Evolutionary conservation across 805 yeast genomes (phyloP).

Genomic region (Myxozyma neglecta): DNA sequence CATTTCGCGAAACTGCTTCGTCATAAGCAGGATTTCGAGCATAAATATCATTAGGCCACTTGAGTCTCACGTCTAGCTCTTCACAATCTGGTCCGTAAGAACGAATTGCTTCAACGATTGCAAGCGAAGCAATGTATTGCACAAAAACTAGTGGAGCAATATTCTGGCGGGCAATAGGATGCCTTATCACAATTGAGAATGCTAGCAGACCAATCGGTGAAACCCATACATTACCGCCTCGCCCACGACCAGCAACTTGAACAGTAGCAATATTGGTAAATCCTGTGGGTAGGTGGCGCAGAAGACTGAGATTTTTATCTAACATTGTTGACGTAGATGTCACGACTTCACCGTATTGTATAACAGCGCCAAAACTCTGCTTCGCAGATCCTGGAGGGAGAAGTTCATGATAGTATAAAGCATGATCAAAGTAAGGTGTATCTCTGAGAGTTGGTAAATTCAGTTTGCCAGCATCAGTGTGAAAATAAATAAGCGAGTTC

Average conservation of each 20-base stretch:
- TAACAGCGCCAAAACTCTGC: slow-evolving; percentile 51
- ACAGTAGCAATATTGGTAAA: slow-evolving; percentile 67
- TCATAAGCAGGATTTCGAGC: slow-evolving; percentile 55
- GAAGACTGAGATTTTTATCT: slow-evolving; percentile 64
- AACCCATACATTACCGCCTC: slow-evolving; percentile 94
- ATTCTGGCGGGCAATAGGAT: slow-evolving; percentile 47
- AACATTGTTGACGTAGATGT: slow-evolving; percentile 82
- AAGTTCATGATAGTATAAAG: slow-evolving; percentile 49
- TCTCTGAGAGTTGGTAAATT: slow-evolving; percentile 27
- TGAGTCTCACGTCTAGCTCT: slow-evolving; percentile 74
- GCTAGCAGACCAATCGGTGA: slow-evolving; percentile 93
- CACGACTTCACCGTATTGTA: slow-evolving; percentile 82
- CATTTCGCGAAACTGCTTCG: slow-evolving; percentile 32
- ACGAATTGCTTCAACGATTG: slow-evolving; percentile 74
- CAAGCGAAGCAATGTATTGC: slow-evolving; percentile 82
- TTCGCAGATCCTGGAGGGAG: slow-evolving; percentile 5
- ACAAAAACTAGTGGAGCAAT: slow-evolving; percentile 68
- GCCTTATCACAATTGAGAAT: slow-evolving; percentile 64
- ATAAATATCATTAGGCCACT: slow-evolving; percentile 97
- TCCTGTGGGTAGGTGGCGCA: slow-evolving; percentile 68
- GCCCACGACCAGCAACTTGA: slow-evolving; percentile 88
- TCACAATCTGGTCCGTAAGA: slow-evolving; percentile 66
- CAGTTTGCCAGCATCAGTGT: slow-evolving; percentile 48
- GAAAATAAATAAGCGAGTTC: slow-evolving; percentile 50
- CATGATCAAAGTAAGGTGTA: slow-evolving; percentile 74